Percentiles rank a stretch among this genome's conserved stretches.
Conservation (phyloP, 1,284 basidiomycete genomes). For the Cutaneotrichosporon dermatis region DNA sequence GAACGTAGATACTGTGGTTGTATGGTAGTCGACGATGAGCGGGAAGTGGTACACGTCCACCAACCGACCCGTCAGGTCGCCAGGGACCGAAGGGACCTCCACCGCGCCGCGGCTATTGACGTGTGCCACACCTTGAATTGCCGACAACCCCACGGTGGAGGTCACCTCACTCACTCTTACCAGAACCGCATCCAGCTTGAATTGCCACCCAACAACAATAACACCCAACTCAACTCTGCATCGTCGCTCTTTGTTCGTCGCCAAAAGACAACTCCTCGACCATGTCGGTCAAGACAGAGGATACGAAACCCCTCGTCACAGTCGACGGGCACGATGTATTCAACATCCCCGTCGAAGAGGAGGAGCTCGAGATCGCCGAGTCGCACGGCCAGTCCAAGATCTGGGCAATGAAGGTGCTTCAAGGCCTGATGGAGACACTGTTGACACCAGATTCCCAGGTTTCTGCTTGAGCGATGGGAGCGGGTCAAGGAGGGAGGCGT, state of each 20-base stretch:
- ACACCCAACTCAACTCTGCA: neutral
- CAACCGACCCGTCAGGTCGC: neutral
- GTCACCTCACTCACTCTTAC: neutral
- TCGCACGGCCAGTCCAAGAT: conserved; percentile 27
- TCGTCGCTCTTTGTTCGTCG: neutral
- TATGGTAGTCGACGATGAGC: too few relatives aligned
- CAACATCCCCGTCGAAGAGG: conserved; percentile 30
- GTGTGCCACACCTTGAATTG: too few relatives aligned
- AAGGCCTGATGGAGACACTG: neutral
- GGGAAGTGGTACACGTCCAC: neutral
- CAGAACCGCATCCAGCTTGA: neutral
- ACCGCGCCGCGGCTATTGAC: too few relatives aligned
- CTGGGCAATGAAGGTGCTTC: conserved; percentile 40
- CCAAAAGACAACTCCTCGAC: neutral
- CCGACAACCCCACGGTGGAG: neutral
- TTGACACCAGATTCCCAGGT: conserved; percentile 49
- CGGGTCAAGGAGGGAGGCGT: conserved; percentile 49
- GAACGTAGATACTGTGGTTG: neutral
- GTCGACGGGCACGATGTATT: conserved; percentile 17
- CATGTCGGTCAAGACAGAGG: conserved; percentile 14
- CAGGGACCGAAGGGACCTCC: neutral
- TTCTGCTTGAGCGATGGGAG: conserved; percentile 53
- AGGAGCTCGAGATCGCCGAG: conserved; percentile 27
- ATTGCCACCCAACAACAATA: conserved; percentile 5
- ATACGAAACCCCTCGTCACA: conserved; percentile 18